phyloP scores from a whole-genome alignment of 2,329 filamentous ascomycete species.

The Clarireedia monteithiana region DNA sequence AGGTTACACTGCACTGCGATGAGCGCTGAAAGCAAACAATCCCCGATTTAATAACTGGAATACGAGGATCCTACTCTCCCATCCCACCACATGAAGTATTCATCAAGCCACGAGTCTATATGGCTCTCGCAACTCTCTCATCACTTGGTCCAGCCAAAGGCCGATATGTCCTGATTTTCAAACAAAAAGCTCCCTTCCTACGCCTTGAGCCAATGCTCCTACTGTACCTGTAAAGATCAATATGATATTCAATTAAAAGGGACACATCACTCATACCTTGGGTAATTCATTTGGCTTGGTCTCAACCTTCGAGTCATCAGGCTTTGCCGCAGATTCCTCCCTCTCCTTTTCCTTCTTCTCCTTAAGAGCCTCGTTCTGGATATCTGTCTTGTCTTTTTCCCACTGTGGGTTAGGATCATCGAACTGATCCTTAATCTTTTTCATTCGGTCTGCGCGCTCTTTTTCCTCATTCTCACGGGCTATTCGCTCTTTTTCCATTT shows the following conservation, averaged over 20 bases:
- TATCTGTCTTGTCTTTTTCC: constrained; percentile 80
- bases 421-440: constrained; percentile 76
- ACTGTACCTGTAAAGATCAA: constrained; percentile 5
- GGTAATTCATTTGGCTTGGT: constrained; percentile 9
- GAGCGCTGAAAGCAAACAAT: constrained; percentile 8
- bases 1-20: constrained; percentile 16
- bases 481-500: constrained; percentile 86
- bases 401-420: constrained; percentile 70
- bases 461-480: constrained; percentile 74
- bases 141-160: neutral
- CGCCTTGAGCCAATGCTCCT: constrained; percentile 1
- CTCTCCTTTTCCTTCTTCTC: constrained; percentile 36
- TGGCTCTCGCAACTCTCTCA: neutral
- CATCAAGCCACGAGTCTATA: constrained; percentile 5
- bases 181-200: constrained; percentile 5
- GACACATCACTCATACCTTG: constrained; percentile 12
- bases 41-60: constrained; percentile 15
- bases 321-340: constrained; percentile 2
- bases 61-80: constrained; percentile 6
- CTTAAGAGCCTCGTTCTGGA: constrained; percentile 59
- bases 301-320: constrained; percentile 3
- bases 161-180: neutral
- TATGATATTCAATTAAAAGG: no score
- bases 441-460: constrained; percentile 61
- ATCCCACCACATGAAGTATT: neutral